Conservation (phyloP, 306 rosid genomes). For the Arachis hypogaea region DNA sequence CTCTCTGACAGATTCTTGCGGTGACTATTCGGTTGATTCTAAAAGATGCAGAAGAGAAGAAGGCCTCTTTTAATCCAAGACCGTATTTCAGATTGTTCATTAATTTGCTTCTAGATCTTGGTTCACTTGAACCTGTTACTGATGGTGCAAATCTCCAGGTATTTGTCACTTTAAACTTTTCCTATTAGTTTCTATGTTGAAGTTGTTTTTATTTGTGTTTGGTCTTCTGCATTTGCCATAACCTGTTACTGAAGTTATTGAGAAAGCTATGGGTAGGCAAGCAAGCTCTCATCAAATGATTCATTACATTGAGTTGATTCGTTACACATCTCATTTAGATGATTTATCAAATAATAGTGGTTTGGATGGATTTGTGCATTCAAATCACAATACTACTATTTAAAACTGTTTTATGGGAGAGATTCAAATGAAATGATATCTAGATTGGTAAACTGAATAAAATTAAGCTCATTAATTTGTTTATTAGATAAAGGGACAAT, state of each 20-base stretch:
- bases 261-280: background rate
- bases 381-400: background rate
- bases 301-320: background rate
- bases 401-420: background rate
- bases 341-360: background rate
- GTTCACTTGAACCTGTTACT: slow-evolving; percentile 77
- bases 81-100: slow-evolving; percentile 93
- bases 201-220: background rate
- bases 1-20: slow-evolving; percentile 66
- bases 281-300: background rate
- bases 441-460: slow-evolving; percentile 5
- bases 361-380: background rate
- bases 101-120: slow-evolving; percentile 89
- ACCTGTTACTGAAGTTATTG: background rate
- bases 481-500: background rate
- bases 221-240: background rate
- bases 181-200: slow-evolving; percentile 4
- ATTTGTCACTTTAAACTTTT: slow-evolving; percentile 34
- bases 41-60: slow-evolving; percentile 92
- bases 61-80: slow-evolving; percentile 78
- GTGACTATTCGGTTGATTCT: slow-evolving; percentile 77
- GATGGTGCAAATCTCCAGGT: slow-evolving; percentile 98
- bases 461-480: background rate
- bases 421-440: background rate
- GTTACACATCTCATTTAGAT: background rate